phyloP scores from a whole-genome alignment of 768 basidiomycete genomes.

The Lepiota brunneoincarnata region DNA sequence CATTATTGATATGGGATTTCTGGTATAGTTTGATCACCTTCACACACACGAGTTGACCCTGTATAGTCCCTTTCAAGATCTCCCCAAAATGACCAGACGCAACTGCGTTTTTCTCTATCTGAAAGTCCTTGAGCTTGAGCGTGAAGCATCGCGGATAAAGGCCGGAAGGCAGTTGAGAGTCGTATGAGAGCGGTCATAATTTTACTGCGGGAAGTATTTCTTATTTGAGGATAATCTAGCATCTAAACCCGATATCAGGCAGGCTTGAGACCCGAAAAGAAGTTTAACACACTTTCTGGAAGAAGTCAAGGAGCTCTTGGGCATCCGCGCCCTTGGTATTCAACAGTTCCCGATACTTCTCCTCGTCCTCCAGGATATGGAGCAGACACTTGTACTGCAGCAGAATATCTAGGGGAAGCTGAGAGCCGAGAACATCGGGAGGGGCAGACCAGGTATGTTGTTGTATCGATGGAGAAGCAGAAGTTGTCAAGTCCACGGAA shows the following conservation, averaged over 20 bases:
- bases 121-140: not conserved
- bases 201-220: not conserved
- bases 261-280: not conserved
- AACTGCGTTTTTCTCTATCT: not conserved
- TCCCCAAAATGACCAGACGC: not conserved
- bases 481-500: not conserved
- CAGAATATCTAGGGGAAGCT: too few species aligned
- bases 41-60: not conserved
- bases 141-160: not conserved
- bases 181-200: conserved; percentile 3
- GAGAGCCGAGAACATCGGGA: not conserved
- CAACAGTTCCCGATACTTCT: not conserved
- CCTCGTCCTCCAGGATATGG: not conserved
- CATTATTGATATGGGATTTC: conserved; percentile 3
- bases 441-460: not conserved
- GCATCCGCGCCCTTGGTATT: not conserved
- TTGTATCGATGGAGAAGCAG: not conserved
- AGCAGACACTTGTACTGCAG: not conserved
- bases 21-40: not conserved
- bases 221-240: not conserved
- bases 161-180: not conserved
- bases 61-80: not conserved
- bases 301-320: not conserved
- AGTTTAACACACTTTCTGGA: not conserved
- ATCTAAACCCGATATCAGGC: not conserved